Conservation (phyloP, 2,329 filamentous ascomycete genomes). For the Colletotrichum sp. region DNA sequence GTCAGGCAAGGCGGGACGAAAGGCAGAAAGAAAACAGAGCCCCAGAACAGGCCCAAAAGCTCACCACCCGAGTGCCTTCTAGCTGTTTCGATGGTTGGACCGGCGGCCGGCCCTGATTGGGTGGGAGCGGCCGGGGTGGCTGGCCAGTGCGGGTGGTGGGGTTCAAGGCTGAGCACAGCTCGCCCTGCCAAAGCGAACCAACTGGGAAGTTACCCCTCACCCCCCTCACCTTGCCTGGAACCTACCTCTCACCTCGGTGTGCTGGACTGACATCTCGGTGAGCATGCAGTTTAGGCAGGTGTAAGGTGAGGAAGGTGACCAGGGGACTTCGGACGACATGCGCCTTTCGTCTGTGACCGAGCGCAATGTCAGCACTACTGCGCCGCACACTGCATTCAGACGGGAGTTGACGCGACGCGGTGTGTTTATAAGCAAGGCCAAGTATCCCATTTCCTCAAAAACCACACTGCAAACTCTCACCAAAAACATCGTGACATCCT, state of each 20-base stretch:
- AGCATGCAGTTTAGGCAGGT: neutral
- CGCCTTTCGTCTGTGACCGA: neutral
- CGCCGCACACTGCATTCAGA: neutral
- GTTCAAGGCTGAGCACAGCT: slow-evolving; percentile 19
- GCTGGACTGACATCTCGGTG: neutral
- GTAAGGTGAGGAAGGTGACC: neutral
- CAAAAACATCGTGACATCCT: neutral
- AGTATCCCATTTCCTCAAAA: neutral
- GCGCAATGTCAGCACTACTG: neutral
- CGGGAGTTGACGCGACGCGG: neutral
- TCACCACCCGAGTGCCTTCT: slow-evolving; percentile 36
- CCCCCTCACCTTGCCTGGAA: neutral
- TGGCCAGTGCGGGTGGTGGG: slow-evolving; percentile 18
- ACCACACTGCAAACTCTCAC: neutral
- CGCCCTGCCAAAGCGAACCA: neutral
- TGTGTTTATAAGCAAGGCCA: neutral
- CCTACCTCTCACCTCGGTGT: neutral
- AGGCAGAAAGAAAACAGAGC: slow-evolving; percentile 22
- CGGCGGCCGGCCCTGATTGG: slow-evolving; percentile 33
- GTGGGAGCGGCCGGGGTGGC: slow-evolving; percentile 25
- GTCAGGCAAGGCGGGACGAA: neutral
- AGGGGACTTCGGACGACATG: neutral
- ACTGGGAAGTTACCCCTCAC: neutral
- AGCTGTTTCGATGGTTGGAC: slow-evolving; percentile 46
- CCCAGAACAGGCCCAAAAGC: slow-evolving; percentile 23